phyloP scores from a whole-genome alignment of 805 yeast genomes.

The Saturnispora bothae region DNA sequence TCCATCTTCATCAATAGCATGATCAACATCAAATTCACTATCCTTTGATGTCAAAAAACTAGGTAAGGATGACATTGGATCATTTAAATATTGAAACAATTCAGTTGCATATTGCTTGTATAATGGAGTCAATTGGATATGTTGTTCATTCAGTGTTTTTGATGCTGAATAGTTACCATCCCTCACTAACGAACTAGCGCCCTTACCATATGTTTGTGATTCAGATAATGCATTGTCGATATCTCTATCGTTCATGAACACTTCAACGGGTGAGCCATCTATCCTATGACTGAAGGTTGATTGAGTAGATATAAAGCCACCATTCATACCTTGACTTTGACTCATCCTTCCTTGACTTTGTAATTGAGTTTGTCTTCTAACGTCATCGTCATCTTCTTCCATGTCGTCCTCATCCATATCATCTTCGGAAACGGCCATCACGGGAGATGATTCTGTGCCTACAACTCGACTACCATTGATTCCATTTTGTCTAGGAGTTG shows the following conservation, averaged over 20 bases:
- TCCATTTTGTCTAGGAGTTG: conserved; percentile 4
- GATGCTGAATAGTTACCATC: too few species aligned
- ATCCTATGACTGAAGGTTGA: not conserved
- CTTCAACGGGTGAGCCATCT: conserved; percentile 37
- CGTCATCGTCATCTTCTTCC: conserved; percentile 7
- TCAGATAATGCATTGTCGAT: conserved; percentile 30
- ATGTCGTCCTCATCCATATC: conserved; percentile 2
- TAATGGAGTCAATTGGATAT: conserved; percentile 2
- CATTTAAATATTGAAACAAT: conserved; percentile 43
- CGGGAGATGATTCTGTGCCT: conserved; percentile 10
- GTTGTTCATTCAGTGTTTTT: not conserved
- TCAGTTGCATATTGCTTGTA: conserved; percentile 29
- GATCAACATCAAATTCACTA: conserved; percentile 53
- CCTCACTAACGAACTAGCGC: conserved; percentile 6
- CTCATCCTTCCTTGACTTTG: too few species aligned
- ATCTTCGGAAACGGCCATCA: conserved; percentile 10
- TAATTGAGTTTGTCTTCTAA: not conserved
- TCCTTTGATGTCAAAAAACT: conserved; percentile 55
- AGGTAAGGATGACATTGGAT: conserved; percentile 32
- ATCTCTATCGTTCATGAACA: conserved; percentile 44
- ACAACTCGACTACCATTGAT: not conserved
- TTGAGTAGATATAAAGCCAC: not conserved
- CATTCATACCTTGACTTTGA: not conserved
- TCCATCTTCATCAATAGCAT: conserved; percentile 86
- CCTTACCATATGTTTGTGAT: conserved; percentile 14